Base-by-base conservation (phyloP, 2,329 filamentous ascomycete species). In the Alternaria burnsii region DNA sequence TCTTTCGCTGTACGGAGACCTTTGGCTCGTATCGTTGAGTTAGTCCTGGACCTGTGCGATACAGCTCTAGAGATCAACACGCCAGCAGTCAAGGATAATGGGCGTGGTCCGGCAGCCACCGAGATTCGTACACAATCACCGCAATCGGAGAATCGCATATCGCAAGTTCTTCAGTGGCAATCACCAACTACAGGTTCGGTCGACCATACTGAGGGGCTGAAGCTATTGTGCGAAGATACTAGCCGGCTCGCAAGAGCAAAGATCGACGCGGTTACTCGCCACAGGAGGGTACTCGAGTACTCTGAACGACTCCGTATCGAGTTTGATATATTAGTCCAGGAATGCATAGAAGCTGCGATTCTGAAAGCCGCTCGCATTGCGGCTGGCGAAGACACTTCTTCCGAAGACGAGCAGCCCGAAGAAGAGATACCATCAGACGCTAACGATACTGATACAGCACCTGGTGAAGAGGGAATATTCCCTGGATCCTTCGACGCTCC, bases 121-220 rank as follows among this genome's bases (percentile, higher is more conserved):
- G 93, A 97, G 64, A 89, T 98, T 64, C 89, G 94, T 47, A 97
- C 94, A 0, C 91, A 97, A 75, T 99, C 95, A 5, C 95, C 95
- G 0, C 92, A 97, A 74, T 99, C 96, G 0, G 95, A 99, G 76
- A 95, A 92, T 43, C 89, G 94, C 32, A 96, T 98, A 69, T 91
- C 92, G 1, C 95, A 99, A 78, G 94, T 99, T 6, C 79, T 96
- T 68, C 93, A 97, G 76, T 99, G 96, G 95, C 93, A 97, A 73
- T 97, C 94, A 5, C 95, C 95, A 0, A 94, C 92, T 71, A 91
- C 90, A 51, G 94, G 94, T 72, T 95, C 93, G 0, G 81, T 97
- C 16, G 95, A 99, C 64, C 93, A 97, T 76, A 94, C 98, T 75
- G 92, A 96, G 73, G 95, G 95, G 0, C 82, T 99, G 24, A 90